phyloP scores from a whole-genome alignment of 176 grass and related monocot species.

The Melocanna baccifera region DNA sequence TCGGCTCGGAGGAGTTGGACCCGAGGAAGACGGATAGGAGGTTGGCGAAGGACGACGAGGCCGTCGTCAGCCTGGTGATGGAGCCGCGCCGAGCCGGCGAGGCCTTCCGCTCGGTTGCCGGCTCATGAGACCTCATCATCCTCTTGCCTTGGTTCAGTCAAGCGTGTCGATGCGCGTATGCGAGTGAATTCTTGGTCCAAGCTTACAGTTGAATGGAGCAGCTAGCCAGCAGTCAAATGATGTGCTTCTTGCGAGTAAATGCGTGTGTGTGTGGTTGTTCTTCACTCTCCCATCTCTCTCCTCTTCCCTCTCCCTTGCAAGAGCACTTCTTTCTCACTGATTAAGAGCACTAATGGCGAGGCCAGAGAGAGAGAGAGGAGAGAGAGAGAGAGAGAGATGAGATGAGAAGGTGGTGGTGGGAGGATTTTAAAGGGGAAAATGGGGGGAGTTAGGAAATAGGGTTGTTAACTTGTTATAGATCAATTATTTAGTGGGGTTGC shows the following conservation, averaged over 20 bases:
- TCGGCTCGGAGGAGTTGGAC: constrained; percentile 9
- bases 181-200: neutral
- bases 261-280: neutral
- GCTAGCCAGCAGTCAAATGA: neutral
- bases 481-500: neutral
- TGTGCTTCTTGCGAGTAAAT: neutral
- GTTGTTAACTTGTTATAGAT: neutral
- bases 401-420: neutral
- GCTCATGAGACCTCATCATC: constrained; percentile 25
- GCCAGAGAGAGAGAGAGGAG: neutral
- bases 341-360: constrained; percentile 7
- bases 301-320: neutral
- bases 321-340: neutral
- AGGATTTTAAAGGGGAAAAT: constrained; percentile 26
- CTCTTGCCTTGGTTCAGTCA: neutral
- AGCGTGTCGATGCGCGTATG: neutral
- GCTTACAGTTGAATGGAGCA: neutral
- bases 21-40: constrained; percentile 43
- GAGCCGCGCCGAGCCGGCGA: neutral
- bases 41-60: constrained; percentile 38
- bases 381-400: neutral
- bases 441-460: constrained; percentile 1
- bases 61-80: constrained; percentile 14
- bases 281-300: constrained; percentile 20
- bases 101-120: constrained; percentile 25